Evolutionary conservation across 441 rosid species (phyloP).

Genomic region (Gossypium schwendimanii): DNA sequence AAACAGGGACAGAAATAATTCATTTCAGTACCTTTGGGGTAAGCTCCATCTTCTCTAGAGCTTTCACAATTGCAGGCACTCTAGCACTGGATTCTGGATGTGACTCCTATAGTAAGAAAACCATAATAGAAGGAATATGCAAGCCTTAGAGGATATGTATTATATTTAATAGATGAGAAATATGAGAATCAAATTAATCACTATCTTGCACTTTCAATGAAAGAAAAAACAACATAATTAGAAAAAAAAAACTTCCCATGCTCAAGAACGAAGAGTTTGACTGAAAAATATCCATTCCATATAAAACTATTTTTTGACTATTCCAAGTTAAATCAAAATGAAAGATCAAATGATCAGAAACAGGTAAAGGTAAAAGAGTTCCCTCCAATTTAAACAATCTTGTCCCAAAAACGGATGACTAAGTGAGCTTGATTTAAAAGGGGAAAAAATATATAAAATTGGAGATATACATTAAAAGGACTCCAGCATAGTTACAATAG

Average conservation of each 20-base stretch:
- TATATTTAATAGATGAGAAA: background rate
- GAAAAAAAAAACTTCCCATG: background rate
- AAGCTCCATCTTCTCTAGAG: conserved; percentile 10
- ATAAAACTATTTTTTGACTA: background rate
- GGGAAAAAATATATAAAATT: background rate
- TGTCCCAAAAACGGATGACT: background rate
- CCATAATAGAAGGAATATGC: background rate
- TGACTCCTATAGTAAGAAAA: conserved; percentile 46
- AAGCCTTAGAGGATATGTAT: background rate
- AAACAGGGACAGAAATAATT: background rate
- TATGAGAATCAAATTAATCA: background rate
- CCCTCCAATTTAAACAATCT: background rate
- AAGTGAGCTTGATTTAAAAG: background rate
- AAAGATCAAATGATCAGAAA: background rate
- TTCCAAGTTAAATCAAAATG: background rate
- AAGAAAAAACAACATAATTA: background rate
- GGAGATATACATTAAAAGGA: background rate
- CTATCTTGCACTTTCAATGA: background rate
- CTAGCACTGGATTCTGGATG: conserved; percentile 95
- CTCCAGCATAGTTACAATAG: background rate
- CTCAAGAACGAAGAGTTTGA: background rate
- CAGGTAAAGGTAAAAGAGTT: background rate
- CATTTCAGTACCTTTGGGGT: conserved; percentile 4
- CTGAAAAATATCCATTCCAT: background rate
- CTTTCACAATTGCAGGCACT: conserved; percentile 75